Evolutionary conservation across 1,139 yeast genomes (phyloP).

Genomic region (Taiozyma sp.): DNA sequence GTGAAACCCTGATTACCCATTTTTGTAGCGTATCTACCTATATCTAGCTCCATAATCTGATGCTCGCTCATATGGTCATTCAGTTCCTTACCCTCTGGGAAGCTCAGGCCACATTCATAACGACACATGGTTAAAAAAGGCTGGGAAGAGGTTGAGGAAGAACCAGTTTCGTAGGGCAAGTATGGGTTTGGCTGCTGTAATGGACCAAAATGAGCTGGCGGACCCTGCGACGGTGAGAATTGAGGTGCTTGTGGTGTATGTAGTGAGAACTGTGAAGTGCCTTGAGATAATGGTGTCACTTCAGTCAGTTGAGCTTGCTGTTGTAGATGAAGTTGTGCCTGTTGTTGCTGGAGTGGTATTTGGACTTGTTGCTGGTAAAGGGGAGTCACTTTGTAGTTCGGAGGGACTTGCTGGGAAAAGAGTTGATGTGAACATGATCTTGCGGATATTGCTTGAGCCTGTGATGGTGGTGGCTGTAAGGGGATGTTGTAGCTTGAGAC

Average conservation of each 20-base stretch:
- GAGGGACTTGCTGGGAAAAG: background rate
- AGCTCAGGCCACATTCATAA: background rate
- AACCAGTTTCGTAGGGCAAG: background rate
- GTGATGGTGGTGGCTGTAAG: background rate
- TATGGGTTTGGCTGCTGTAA: background rate
- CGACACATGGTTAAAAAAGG: background rate
- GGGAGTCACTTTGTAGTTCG: background rate
- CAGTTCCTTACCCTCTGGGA: background rate
- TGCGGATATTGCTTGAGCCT: background rate
- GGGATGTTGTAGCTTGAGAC: background rate
- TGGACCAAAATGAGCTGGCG: background rate
- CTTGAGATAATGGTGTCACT: background rate
- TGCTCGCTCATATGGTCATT: background rate
- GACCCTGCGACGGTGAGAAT: background rate
- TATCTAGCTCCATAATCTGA: background rate
- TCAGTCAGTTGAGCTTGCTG: background rate
- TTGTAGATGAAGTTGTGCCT: background rate
- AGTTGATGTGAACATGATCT: background rate
- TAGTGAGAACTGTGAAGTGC: background rate
- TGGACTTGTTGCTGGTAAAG: background rate
- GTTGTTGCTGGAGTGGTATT: background rate
- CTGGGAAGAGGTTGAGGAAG: background rate
- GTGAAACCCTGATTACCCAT: background rate
- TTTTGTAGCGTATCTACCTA: background rate
- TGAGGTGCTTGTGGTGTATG: background rate